Conservation (phyloP, 2,329 filamentous ascomycete species). For the Aspergillus sp. region DNA sequence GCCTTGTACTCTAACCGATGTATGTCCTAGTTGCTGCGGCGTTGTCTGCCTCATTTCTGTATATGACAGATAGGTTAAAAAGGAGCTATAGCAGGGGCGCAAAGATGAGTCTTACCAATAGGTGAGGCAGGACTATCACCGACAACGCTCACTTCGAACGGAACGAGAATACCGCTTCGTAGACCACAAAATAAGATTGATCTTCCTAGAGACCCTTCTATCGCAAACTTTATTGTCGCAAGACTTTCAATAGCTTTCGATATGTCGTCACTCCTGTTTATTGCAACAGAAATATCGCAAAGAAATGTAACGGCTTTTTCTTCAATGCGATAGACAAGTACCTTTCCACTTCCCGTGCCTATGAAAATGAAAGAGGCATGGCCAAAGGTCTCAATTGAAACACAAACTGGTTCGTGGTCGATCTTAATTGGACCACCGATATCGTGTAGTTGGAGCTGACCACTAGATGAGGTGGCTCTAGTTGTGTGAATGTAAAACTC, state of each 20-base stretch:
- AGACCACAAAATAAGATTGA: conserved; percentile 40
- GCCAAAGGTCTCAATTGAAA: conserved; percentile 26
- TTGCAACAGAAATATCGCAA: conserved; percentile 18
- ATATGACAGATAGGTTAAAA: conserved; percentile 3
- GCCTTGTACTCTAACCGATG: conserved; percentile 31
- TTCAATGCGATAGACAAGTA: conserved; percentile 27
- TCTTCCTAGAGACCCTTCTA: conserved; percentile 7
- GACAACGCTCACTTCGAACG: conserved; percentile 26
- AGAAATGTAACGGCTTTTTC: conserved; percentile 15
- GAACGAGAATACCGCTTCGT: conserved; percentile 40
- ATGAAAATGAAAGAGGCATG: conserved; percentile 30
- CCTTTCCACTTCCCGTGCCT: conserved; percentile 33
- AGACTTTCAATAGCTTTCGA: conserved; percentile 33
- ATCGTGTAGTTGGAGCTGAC: conserved; percentile 14
- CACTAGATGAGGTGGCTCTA: conserved; percentile 13
- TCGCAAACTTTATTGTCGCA: conserved; percentile 18
- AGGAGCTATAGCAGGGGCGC: neutral
- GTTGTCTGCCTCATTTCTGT: conserved; percentile 27
- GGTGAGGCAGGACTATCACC: conserved; percentile 12
- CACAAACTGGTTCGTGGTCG: conserved; percentile 31
- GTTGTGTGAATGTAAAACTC: conserved; percentile 24
- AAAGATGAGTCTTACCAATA: conserved; percentile 19
- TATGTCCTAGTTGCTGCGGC: conserved; percentile 30
- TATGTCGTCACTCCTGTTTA: conserved; percentile 19
- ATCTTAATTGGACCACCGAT: conserved; percentile 19